Evolutionary conservation across 495 filamentous ascomycete genomes (phyloP).

Genomic region (Xylaria castorea): DNA sequence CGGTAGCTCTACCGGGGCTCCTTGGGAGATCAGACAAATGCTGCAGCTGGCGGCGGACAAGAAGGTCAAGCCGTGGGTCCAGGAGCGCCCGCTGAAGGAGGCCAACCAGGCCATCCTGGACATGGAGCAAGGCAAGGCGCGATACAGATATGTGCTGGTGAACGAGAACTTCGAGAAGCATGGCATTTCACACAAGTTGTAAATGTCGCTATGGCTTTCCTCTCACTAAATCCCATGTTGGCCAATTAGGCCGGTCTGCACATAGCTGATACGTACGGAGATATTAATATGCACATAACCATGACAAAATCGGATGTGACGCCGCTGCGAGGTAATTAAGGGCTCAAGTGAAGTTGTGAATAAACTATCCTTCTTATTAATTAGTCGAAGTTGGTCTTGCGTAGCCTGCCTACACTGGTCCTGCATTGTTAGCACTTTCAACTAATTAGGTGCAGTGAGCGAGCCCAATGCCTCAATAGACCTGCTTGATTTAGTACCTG

Average conservation of each 20-base stretch:
- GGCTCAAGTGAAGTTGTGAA: neutral
- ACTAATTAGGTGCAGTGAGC: neutral
- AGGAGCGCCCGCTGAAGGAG: slow-evolving; percentile 72
- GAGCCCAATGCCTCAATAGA: too few relatives aligned
- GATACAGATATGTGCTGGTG: slow-evolving; percentile 76
- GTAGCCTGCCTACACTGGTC: too few relatives aligned
- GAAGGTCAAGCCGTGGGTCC: slow-evolving; percentile 75
- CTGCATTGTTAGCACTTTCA: neutral
- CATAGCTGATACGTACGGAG: neutral
- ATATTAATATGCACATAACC: neutral
- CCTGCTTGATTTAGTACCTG: too few relatives aligned
- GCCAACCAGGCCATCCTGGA: slow-evolving; percentile 73
- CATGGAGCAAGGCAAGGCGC: slow-evolving; percentile 71
- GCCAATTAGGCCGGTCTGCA: neutral
- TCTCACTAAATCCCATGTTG: neutral
- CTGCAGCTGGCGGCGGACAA: slow-evolving; percentile 77
- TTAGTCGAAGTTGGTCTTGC: neutral
- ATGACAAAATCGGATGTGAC: neutral
- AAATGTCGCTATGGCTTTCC: neutral
- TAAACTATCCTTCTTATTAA: neutral
- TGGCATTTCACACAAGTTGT: slow-evolving; percentile 5
- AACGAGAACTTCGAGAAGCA: slow-evolving; percentile 60
- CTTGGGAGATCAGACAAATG: slow-evolving; percentile 80
- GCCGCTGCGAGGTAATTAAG: neutral
- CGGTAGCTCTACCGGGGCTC: slow-evolving; percentile 76